Evolutionary conservation across 2,329 filamentous ascomycete species (phyloP).

Genomic region (Cladosporium sp.): DNA sequence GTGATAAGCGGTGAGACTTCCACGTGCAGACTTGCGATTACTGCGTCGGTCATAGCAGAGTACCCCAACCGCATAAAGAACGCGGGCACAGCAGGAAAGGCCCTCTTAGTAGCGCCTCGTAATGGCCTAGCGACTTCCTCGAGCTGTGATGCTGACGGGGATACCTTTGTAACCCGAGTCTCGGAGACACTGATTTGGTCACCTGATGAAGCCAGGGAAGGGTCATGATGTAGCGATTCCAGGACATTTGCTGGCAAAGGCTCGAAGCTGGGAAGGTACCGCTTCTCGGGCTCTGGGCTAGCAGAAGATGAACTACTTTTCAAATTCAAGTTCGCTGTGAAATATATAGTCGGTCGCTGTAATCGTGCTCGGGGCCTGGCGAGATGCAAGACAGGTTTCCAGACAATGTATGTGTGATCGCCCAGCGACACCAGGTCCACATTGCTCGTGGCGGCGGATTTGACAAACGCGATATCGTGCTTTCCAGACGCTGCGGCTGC

Average conservation of each 20-base stretch:
- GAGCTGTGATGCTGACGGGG: slow-evolving; percentile 57
- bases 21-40: slow-evolving; percentile 27
- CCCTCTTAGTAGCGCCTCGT: slow-evolving; percentile 57
- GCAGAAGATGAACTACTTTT: slow-evolving; percentile 30
- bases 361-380: slow-evolving; percentile 53
- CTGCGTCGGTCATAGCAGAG: slow-evolving; percentile 50
- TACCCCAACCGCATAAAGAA: slow-evolving; percentile 70
- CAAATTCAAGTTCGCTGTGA: slow-evolving; percentile 38
- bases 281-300: slow-evolving; percentile 53
- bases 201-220: slow-evolving; percentile 51
- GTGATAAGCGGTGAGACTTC: slow-evolving; percentile 25
- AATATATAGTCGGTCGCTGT: slow-evolving; percentile 61
- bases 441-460: slow-evolving; percentile 12
- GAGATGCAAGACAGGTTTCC: slow-evolving; percentile 26
- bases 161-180: slow-evolving; percentile 67
- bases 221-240: slow-evolving; percentile 65
- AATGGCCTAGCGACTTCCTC: slow-evolving; percentile 61
- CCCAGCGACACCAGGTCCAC: slow-evolving; percentile 19
- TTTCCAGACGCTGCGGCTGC: slow-evolving; percentile 27
- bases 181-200: slow-evolving; percentile 63
- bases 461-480: slow-evolving; percentile 24
- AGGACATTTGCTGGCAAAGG: slow-evolving; percentile 72
- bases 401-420: slow-evolving; percentile 25
- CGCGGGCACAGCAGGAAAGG: slow-evolving; percentile 62
- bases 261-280: slow-evolving; percentile 65